Base-by-base conservation (phyloP, 2,329 filamentous ascomycete species). In the Saccharata proteae region DNA sequence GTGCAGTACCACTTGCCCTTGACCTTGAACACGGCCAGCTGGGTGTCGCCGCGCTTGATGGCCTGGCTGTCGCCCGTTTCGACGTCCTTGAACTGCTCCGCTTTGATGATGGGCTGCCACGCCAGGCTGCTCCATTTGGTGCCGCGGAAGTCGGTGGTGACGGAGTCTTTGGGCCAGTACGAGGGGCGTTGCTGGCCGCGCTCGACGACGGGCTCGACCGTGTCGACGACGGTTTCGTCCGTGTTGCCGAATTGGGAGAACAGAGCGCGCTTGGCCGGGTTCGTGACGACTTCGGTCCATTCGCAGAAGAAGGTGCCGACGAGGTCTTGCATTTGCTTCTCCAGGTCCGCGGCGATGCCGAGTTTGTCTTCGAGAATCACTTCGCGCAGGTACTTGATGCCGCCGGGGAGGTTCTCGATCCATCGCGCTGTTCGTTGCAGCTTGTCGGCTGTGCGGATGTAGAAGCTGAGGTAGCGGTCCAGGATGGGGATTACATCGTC, bases 201-300 rank as follows among this genome's bases (percentile, higher is more conserved):
- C 45, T 93, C 84, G 26, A 64, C 52, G 36, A 84, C 71, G 5
- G 72, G 61, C 40, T 93, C 84, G 40, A 85, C 71, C 3, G 64
- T 72, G 25, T 80, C 72, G 24, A 75, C 56, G 32, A 55, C 47
- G 1, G 62, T 71, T n/a, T 86, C 83, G 10, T 64, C 52, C 0
- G 82, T 86, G 63, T 93, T 93, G 48, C 74, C 75, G 49, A 93
- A 93, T 55, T 93, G 85, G 24, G 65, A 61, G 64, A 93, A 93
- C 40, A 72, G 69, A 39, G 71, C 72, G 5, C 71, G 67, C 21
- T 77, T 70, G 29, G 71, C 68, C 0, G 81, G 80, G 36, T 75
- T 67, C 27, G 71, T 71, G 49, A 93, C 66, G 0, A 79, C 81
- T 52, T 88, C 81, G 10, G 80, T 82, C 85, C 85, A 93, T 58